phyloP scores from a whole-genome alignment of 257 asterid genomes.

The Echites panduratus region DNA sequence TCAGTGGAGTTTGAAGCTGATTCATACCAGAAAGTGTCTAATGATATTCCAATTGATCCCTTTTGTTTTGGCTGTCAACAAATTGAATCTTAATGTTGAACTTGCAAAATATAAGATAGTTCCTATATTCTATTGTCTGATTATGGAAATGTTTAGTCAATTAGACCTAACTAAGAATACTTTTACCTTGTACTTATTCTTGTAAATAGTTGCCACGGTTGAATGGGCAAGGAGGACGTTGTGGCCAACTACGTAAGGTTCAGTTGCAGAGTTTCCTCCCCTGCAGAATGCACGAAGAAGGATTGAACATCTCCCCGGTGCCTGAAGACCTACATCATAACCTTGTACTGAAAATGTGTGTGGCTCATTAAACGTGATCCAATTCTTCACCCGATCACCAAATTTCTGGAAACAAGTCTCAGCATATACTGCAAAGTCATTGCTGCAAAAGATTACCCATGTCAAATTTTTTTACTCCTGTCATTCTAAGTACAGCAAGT shows the following conservation, averaged over 20 bases:
- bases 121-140: not conserved
- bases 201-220: slow-evolving; percentile 46
- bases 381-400: slow-evolving; percentile 83
- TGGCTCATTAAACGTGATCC: slow-evolving; percentile 96
- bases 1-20: slow-evolving; percentile 40
- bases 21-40: slow-evolving; percentile 72
- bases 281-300: slow-evolving; percentile 43
- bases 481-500: not conserved
- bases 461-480: not conserved
- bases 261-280: slow-evolving; percentile 76
- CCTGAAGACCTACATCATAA: slow-evolving; percentile 65
- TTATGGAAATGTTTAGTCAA: not conserved
- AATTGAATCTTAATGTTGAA: not conserved
- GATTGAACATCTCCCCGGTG: slow-evolving; percentile 76
- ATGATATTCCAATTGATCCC: slow-evolving; percentile 62
- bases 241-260: slow-evolving; percentile 73
- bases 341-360: slow-evolving; percentile 71
- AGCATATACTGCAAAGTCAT: slow-evolving; percentile 59
- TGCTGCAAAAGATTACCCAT: slow-evolving; percentile 30
- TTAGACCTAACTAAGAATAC: not conserved
- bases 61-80: slow-evolving; percentile 39
- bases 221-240: slow-evolving; percentile 67
- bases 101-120: not conserved
- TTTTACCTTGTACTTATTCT: slow-evolving; percentile 55
- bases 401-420: slow-evolving; percentile 76